Base-by-base conservation (phyloP, 2,329 filamentous ascomycete species). In the Penicillium thymicola region DNA sequence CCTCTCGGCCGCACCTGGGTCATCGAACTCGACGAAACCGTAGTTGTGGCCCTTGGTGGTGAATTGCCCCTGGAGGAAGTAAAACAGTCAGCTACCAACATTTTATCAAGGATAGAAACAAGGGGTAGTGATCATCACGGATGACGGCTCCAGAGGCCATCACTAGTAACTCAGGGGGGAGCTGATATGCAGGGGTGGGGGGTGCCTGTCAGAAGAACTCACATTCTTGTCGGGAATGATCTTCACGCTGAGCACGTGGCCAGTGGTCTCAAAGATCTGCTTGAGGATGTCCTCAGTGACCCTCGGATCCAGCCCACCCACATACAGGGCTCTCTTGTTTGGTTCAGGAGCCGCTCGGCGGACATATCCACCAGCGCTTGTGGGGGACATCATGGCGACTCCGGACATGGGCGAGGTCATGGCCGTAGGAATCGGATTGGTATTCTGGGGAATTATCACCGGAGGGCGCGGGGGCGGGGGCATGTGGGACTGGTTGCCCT, bases 211-310 rank as follows among this genome's bases (percentile, higher is more conserved):
- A 57, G 48, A 28, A 46, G 28, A 50, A 86, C 91, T 84, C 80
- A 96, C 92, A 78, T 97, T 99, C 84, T 99, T 99, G 82, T 99
- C 94, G 51, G 94, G 94, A 74, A 99, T 99, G 72, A 99, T 97
- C 83, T 99, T 99, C 73, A 99, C 94, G 72, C 91, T 97, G 78
- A 96, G 89, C 63, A 99, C 94, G 78, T 99, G 94, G 55, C 94
- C 94, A 58, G 92, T 97, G 7, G 94, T 99, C 81, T 99, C 94
- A 71, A 99, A 99, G 69, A 97, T 97, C 76, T 97, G 93, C 71
- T 92, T 91, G 75, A 97, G 78, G 55, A 97, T 91, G 72, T 97
- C 93, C 77, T 97, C 93, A 32, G 93, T 97, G 61, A 97, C 93
- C 65, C 94, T 86, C 68, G 92, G 91, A 74, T 99, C 94, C 66